Evolutionary conservation across 2,329 filamentous ascomycete genomes (phyloP).

Genomic region (Cytospora schulzeri): DNA sequence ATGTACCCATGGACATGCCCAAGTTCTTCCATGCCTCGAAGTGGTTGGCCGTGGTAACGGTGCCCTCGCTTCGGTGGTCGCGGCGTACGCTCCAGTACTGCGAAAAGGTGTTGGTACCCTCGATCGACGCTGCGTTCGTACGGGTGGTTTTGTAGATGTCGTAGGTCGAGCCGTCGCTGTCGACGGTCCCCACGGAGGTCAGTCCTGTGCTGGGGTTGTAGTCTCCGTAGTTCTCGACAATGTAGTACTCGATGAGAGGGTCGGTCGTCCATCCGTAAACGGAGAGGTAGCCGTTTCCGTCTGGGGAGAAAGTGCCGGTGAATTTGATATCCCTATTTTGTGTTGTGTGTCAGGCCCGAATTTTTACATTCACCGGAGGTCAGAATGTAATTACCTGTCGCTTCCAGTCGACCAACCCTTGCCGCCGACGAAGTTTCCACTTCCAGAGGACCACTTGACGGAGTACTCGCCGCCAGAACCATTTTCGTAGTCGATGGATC

Average conservation of each 20-base stretch:
- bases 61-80: conserved; percentile 50
- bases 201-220: conserved; percentile 45
- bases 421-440: conserved; percentile 50
- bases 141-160: conserved; percentile 40
- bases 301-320: conserved; percentile 31
- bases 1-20: conserved; percentile 49
- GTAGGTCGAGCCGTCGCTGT: conserved; percentile 40
- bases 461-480: conserved; percentile 52
- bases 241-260: conserved; percentile 43
- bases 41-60: conserved; percentile 53
- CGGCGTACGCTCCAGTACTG: conserved; percentile 56
- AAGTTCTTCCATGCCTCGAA: conserved; percentile 54
- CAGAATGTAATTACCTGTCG: conserved; percentile 33
- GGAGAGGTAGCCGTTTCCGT: conserved; percentile 32
- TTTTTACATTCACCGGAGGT: background rate
- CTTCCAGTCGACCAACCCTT: conserved; percentile 52
- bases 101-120: conserved; percentile 52
- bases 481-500: conserved; percentile 57
- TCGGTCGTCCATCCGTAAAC: conserved; percentile 45
- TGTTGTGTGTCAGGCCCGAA: background rate
- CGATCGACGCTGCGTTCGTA: conserved; percentile 48
- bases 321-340: conserved; percentile 31
- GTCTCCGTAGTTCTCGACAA: conserved; percentile 45
- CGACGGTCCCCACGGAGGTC: conserved; percentile 37
- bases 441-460: conserved; percentile 49